Percentiles rank a stretch among this genome's conserved stretches.
Evolutionary conservation across 768 basidiomycete species (phyloP).

Genomic region (Termitomyces sp.): DNA sequence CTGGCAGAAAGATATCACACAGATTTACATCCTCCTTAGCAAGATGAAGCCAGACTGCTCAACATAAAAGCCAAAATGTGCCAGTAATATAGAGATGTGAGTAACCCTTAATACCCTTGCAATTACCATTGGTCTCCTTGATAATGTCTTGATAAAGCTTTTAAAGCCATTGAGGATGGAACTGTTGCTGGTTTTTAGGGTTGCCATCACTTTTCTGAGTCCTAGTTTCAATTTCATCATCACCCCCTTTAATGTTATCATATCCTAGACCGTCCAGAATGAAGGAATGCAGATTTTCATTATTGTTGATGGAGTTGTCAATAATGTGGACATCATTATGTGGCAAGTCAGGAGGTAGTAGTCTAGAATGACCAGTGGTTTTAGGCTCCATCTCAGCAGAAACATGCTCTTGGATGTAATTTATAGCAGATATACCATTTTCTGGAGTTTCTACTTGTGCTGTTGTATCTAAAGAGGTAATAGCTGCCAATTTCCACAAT

Average conservation of each 20-base stretch:
- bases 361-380: no score
- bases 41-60: neutral
- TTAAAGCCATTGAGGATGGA: no score
- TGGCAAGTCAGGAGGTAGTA: no score
- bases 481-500: no score
- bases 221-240: no score
- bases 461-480: no score
- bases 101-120: neutral
- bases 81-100: neutral
- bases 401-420: no score
- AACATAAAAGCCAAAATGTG: neutral
- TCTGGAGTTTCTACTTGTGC: no score
- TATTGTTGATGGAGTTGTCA: neutral
- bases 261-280: neutral
- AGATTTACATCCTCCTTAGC: neutral
- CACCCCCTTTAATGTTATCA: neutral
- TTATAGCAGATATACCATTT: no score
- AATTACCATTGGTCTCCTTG: neutral
- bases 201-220: no score
- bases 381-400: no score
- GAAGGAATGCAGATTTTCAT: neutral
- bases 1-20: neutral
- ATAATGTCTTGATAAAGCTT: neutral
- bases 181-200: no score
- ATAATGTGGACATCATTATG: neutral